Conservation (phyloP, 345 rosid species). For the Trapa incisa region DNA sequence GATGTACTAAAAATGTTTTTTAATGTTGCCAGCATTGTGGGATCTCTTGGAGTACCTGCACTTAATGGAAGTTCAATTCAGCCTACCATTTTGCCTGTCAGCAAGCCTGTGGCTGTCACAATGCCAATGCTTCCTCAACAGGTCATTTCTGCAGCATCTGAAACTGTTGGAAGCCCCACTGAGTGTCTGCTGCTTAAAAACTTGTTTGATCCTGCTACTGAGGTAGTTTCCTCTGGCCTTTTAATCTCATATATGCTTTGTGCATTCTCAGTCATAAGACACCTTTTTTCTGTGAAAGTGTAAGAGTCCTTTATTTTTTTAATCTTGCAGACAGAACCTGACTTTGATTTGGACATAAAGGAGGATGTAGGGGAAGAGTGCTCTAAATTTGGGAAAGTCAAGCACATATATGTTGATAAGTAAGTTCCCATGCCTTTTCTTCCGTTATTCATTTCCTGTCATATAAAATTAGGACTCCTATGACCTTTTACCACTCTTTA, state of each 20-base stretch:
- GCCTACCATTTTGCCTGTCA: constrained; percentile 35
- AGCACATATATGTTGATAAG: constrained; percentile 78
- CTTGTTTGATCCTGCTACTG: constrained; percentile 84
- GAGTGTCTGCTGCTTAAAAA: constrained; percentile 82
- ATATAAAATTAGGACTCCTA: background rate
- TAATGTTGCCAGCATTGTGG: constrained; percentile 38
- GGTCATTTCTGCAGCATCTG: constrained; percentile 34
- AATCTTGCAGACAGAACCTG: constrained; percentile 57
- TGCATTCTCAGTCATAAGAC: background rate
- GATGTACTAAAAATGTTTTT: background rate
- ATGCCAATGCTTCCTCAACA: constrained; percentile 40
- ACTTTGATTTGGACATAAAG: constrained; percentile 65
- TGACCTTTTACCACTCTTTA: background rate
- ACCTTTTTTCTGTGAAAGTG: background rate
- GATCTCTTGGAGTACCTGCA: constrained; percentile 54
- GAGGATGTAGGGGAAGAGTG: constrained; percentile 81
- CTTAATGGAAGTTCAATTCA: constrained; percentile 52
- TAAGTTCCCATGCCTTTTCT: constrained; percentile 20
- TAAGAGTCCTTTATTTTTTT: background rate
- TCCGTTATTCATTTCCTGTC: background rate
- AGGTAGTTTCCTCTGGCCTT: constrained; percentile 26
- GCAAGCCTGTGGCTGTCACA: constrained; percentile 38
- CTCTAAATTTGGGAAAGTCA: constrained; percentile 67
- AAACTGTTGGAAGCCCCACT: constrained; percentile 67
- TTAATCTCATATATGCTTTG: background rate